Base-by-base conservation (phyloP, 805 yeast genomes). In the Monosporozyma yasuniensis region DNA sequence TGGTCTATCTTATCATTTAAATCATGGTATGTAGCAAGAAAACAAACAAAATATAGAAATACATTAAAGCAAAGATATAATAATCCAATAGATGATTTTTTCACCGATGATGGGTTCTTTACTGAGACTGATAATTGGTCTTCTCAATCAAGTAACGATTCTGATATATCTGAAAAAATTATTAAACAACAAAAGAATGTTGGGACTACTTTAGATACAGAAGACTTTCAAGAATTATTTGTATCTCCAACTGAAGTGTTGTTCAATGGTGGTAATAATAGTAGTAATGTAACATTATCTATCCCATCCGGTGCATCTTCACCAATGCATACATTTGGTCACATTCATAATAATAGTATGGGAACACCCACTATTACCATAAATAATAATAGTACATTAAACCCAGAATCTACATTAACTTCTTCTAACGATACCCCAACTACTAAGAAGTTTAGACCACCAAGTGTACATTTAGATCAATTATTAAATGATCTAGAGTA, bases 401-500 rank as follows among this genome's bases (percentile, higher is more conserved):
- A 23, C 27, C 16, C 42, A 16, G 35, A 32, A 14, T 14, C 16
- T 12, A 12, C 6, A 2, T 14, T 32, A 32, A 32, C 12, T n/a
- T 32, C 35, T 12, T 32, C 35, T 14, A 25, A 44, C 42, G 19
- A 47, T 35, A 44, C 25, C 27, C 21, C 25, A 12, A 39, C 35
- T 8, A 44, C 23, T 2, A 32, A 25, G 11, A 42, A 50, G n/a
- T 61, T 58, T 37, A 65, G 79, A 59, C 77, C 79, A 2, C 81
- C 82, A 42, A 75, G 80, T 56, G 73, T 71, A 37, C 67, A 69
- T 49, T 61, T 77, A 56, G 80, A 77, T 21, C 70, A 73, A 48
- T 54, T 77, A 52, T 63, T 77, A 19, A 67, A 72, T 50, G 65
- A 61, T 18, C 42, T 18, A 10, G 16, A 38, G 10, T 21, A 21